Percentiles rank a stretch among this genome's conserved stretches.
Conservation (phyloP, 2,329 filamentous ascomycete species). For the Aspergillus alliaceus region DNA sequence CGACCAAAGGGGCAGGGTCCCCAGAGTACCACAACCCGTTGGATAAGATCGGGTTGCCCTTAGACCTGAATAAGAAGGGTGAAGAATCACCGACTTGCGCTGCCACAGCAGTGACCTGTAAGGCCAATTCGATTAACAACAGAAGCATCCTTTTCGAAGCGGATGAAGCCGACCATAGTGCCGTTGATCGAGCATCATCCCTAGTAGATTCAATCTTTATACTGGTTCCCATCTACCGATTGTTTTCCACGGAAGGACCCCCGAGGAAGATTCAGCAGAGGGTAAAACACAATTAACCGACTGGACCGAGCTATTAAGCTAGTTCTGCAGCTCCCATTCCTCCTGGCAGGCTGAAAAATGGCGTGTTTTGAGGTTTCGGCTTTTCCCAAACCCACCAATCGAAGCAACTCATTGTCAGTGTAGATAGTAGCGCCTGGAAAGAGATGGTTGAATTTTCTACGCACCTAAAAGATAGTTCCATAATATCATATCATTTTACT, state of each 20-base stretch:
- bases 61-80: neutral
- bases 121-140: neutral
- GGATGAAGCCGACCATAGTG: neutral
- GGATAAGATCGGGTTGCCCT: constrained; percentile 1
- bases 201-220: neutral
- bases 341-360: too few relatives aligned
- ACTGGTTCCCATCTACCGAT: neutral
- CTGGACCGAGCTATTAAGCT: neutral
- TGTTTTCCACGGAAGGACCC: neutral
- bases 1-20: neutral
- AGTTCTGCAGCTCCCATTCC: neutral
- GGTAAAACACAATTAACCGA: neutral
- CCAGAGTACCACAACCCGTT: neutral
- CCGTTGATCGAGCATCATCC: neutral
- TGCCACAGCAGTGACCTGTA: neutral
- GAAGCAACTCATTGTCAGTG: too few relatives aligned
- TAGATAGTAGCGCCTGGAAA: too few relatives aligned
- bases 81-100: neutral
- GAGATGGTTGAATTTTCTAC: too few relatives aligned
- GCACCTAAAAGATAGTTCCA: too few relatives aligned
- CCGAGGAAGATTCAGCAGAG: neutral
- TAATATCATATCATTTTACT: too few relatives aligned
- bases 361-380: neutral
- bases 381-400: neutral
- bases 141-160: neutral